These are phyloP conservation scores for Camelina laxa DNA, from an alignment of 345 rosid species.

Conservation along the genomic window DNA sequence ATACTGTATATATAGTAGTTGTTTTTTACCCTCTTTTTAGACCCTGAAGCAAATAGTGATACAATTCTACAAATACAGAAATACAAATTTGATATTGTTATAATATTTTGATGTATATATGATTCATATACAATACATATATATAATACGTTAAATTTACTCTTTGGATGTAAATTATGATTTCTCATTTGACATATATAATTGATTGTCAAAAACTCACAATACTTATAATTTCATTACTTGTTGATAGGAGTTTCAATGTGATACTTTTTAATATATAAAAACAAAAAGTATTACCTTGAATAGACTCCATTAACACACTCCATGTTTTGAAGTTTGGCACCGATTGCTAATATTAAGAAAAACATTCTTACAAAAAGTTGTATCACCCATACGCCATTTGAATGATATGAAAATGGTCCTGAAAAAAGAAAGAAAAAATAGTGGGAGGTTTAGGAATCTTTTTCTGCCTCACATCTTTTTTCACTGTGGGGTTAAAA, in stretches of 20 bases:
- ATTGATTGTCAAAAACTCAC: neutral
- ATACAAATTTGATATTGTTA: neutral
- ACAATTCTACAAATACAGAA: neutral
- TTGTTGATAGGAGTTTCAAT: neutral
- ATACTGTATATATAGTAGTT: conserved; percentile 28
- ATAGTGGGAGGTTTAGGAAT: conserved; percentile 46
- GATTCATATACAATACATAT: neutral
- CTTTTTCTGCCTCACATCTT: conserved; percentile 46
- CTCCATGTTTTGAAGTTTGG: conserved; percentile 18
- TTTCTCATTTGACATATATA: neutral
- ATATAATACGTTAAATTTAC: neutral
- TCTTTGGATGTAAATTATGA: conserved; percentile 12
- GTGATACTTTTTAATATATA: neutral
- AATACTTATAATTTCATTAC: neutral
- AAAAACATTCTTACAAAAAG: neutral
- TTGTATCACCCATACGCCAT: conserved; percentile 17
- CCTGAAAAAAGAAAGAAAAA: conserved; percentile 10
- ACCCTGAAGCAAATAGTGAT: conserved; percentile 15
- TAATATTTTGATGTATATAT: neutral
- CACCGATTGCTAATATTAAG: conserved; percentile 13
- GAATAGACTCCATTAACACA: conserved; percentile 9
- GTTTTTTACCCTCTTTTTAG: conserved; percentile 29
- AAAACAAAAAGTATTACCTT: neutral
- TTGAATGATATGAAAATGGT: conserved; percentile 36
- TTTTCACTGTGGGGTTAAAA: conserved; percentile 52